Base-by-base conservation (phyloP, 1,139 yeast genomes). In the Yamadazyma blattariae region DNA sequence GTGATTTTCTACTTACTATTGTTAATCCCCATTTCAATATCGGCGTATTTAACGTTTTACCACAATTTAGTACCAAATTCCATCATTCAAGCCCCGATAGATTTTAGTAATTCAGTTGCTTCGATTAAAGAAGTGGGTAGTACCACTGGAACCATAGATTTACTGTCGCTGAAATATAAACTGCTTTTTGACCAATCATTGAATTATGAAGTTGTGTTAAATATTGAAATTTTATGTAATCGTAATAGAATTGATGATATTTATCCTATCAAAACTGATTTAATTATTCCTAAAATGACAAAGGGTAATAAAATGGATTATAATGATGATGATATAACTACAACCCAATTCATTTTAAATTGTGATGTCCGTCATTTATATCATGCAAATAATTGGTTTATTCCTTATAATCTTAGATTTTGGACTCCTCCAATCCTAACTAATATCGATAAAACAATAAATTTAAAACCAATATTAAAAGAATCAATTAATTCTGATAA, bases 341-440 rank as follows among this genome's bases (percentile, higher is more conserved):
- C 8, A 13, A 12, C 6, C n/a, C 48, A 49, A 15, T 48, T 55
- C 25, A 40, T 55, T 6, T 39, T 57, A 29, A 54, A 56, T 34
- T 70, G 75, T 43, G 68, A 64, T 40, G 48, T 61, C 6, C 40
- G 59, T 11, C 44, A 40, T 32, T 45, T 61, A 15, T 62, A 63
- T 45, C 49, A 50, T 24, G 36, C 41, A 12, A 59, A 61, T 33
- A 70, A 70, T 44, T 29, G 41, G 41, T 38, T 59, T 27, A 43
- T 70, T 8, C 75, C 76, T 0, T 67, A 54, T 42, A 57, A 60
- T 35, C 49, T 66, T 24, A 51, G 66, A 30, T 56, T 50, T 39
- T 67, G 69, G 67, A 55, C 59, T 7, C 64, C 72, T 1, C 74
- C 76, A 0, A 29, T 56, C 0, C 29, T 64, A 10, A 56, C 61